Conservation (phyloP, 2,329 filamentous ascomycete species). For the Fusarium tupiense region DNA sequence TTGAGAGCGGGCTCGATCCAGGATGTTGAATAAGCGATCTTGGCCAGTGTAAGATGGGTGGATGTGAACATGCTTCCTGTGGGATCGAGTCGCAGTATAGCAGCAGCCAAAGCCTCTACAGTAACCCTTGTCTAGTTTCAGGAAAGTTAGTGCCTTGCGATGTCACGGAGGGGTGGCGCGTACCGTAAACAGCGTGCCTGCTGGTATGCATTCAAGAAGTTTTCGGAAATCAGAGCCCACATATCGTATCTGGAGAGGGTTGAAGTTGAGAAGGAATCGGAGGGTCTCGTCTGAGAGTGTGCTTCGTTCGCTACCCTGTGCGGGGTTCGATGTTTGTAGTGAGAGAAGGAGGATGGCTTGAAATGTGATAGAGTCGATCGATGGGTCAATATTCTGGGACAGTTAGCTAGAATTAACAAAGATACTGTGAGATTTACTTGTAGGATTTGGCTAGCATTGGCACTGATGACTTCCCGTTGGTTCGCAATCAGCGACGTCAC, state of each 20-base stretch:
- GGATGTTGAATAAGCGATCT: constrained; percentile 66
- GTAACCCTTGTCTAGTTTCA: constrained; percentile 58
- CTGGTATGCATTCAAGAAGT: constrained; percentile 54
- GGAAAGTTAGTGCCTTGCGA: constrained; percentile 6
- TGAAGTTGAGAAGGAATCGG: constrained; percentile 59
- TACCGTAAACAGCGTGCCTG: constrained; percentile 56
- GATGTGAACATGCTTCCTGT: constrained; percentile 72
- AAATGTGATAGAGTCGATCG: constrained; percentile 62
- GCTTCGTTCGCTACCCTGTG: constrained; percentile 45
- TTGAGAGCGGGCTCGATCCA: constrained; percentile 64
- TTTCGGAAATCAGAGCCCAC: constrained; percentile 54
- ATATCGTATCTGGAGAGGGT: constrained; percentile 63
- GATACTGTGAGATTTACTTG: constrained; percentile 45
- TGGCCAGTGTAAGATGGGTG: constrained; percentile 67
- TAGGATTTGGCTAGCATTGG: constrained; percentile 52
- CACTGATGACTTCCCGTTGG: constrained; percentile 45
- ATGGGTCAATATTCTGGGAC: constrained; percentile 57
- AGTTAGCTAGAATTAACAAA: constrained; percentile 22
- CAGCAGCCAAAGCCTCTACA: constrained; percentile 57
- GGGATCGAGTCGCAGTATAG: constrained; percentile 74
- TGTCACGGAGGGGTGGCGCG: constrained; percentile 6
- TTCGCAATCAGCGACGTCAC: constrained; percentile 53
- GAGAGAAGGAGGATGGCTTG: constrained; percentile 58
- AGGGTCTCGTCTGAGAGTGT: constrained; percentile 54
- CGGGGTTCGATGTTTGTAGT: constrained; percentile 37